Evolutionary conservation across 176 grass and related monocot genomes (phyloP), one percentile per base, ranked within the genome.

Genomic region (Chrysopogon serrulatus): DNA sequence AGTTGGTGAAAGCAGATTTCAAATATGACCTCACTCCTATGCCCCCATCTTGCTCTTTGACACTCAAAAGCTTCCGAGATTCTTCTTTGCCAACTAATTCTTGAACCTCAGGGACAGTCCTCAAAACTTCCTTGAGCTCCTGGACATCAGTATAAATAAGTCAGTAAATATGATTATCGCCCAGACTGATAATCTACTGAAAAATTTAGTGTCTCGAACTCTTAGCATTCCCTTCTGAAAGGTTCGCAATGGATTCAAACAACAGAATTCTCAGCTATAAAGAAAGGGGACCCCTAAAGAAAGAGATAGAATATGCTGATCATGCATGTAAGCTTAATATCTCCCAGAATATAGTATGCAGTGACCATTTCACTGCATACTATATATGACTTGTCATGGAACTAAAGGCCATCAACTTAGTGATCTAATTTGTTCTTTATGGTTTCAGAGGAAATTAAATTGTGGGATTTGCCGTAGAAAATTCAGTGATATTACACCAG

Each of bases 71-170:
- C 63, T 85, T 88, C 2, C 2, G 56, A 69, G 87, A 76, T 19
- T 90, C 90, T 68, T 87, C 88, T 79, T 86, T 67, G 35, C 79
- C 91, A 88, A 93, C 83, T 73, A 98, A 78, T 32, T 87, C 89
- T 64, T 19, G 77, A 84, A 98, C 82, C 70, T 98, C 95, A 40
- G 92, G 95, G 36, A 98, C 91, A 76, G 86, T 85, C 49, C 51
- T 85, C 68, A 98, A 82, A 17, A 95, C 95, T 84, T 98, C 82
- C 70, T 95, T 86, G 42, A 98, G 82, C 76, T 98, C 95, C 95
- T 98, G 82, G 49, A 59, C 66, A 33, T 49, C 35, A 19, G 63
- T 63, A 94, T 36, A 33, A 69, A 80, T 37, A 82, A 73, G 19
- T 86, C 35, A 82, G 11, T 57, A 30, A 23, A 44, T 56, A 14